phyloP scores from a whole-genome alignment of 2,329 filamentous ascomycete genomes.

The Penicillium sp. region DNA sequence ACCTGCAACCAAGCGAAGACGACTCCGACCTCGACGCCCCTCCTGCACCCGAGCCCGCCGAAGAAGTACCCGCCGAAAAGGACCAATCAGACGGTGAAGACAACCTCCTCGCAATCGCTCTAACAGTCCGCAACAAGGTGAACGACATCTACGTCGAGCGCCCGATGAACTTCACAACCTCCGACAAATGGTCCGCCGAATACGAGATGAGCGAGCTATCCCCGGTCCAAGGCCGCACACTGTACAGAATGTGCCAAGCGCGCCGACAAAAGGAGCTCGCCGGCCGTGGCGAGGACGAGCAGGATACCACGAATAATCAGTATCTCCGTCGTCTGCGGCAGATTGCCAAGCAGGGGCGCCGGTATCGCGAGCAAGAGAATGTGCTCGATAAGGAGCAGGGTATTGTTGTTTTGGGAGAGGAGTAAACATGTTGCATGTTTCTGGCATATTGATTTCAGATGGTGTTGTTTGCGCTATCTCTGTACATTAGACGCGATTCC shows the following conservation, averaged over 20 bases:
- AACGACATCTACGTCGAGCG: slow-evolving; percentile 64
- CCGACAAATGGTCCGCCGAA: slow-evolving; percentile 68
- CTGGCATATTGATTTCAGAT: not conserved
- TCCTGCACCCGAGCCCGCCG: slow-evolving; percentile 17
- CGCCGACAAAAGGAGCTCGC: slow-evolving; percentile 54
- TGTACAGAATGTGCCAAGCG: slow-evolving; percentile 58
- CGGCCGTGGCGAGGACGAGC: slow-evolving; percentile 38
- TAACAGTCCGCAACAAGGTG: slow-evolving; percentile 71
- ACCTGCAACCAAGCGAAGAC: slow-evolving; percentile 27
- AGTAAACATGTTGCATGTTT: not conserved
- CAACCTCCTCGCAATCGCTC: slow-evolving; percentile 64
- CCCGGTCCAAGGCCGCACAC: slow-evolving; percentile 41
- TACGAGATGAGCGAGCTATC: slow-evolving; percentile 70
- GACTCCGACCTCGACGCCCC: slow-evolving; percentile 9
- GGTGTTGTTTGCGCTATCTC: not conserved
- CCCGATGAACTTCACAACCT: slow-evolving; percentile 49
- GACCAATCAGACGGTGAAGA: slow-evolving; percentile 12
- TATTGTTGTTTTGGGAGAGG: slow-evolving; percentile 28
- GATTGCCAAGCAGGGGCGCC: slow-evolving; percentile 56
- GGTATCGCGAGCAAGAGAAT: slow-evolving; percentile 58
- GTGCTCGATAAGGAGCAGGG: slow-evolving; percentile 49
- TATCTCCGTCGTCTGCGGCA: slow-evolving; percentile 42
- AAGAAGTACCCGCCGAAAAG: slow-evolving; percentile 7
- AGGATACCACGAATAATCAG: slow-evolving; percentile 43
- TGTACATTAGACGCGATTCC: not conserved